phyloP scores from a whole-genome alignment of 306 rosid genomes.

The Pyrus bretschneideri region DNA sequence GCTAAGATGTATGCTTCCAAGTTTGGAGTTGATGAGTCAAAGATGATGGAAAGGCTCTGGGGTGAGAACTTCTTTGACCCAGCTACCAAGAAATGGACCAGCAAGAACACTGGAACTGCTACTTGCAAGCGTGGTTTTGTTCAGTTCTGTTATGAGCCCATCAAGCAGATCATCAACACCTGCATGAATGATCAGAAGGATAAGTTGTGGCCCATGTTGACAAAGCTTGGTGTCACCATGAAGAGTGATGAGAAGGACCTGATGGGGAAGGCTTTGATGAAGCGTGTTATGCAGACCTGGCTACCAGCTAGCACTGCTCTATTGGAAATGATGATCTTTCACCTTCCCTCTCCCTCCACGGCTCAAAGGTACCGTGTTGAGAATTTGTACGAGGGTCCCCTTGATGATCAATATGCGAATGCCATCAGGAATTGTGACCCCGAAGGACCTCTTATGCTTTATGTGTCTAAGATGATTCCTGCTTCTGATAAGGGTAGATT shows the following conservation, averaged over 20 bases:
- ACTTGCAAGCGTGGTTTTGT: conserved; percentile 61
- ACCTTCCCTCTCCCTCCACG: conserved; percentile 67
- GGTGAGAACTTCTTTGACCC: conserved; percentile 54
- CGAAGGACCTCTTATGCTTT: conserved; percentile 92
- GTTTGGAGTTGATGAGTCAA: conserved; percentile 75
- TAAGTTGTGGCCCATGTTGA: conserved; percentile 89
- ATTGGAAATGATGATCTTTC: conserved; percentile 92
- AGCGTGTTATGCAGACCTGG: conserved; percentile 97
- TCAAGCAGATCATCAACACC: conserved; percentile 70
- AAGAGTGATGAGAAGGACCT: conserved; percentile 78
- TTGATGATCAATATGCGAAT: conserved; percentile 70
- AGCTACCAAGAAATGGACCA: conserved; percentile 58
- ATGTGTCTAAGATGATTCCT: conserved; percentile 96
- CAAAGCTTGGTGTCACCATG: conserved; percentile 65
- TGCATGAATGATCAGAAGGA: conserved; percentile 97
- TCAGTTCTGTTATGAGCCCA: conserved; percentile 91
- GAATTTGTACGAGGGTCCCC: conserved; percentile 91
- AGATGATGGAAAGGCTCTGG: conserved; percentile 64
- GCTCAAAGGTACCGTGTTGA: conserved; percentile 95
- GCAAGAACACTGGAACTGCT: conserved; percentile 38
- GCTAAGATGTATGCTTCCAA: conserved; percentile 94
- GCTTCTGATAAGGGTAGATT: conserved; percentile 95
- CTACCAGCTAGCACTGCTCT: conserved; percentile 82
- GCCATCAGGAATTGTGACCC: conserved; percentile 88
- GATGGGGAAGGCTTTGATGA: conserved; percentile 80